phyloP scores from a whole-genome alignment of 2,329 filamentous ascomycete species.

The Trichoderma asperellum region DNA sequence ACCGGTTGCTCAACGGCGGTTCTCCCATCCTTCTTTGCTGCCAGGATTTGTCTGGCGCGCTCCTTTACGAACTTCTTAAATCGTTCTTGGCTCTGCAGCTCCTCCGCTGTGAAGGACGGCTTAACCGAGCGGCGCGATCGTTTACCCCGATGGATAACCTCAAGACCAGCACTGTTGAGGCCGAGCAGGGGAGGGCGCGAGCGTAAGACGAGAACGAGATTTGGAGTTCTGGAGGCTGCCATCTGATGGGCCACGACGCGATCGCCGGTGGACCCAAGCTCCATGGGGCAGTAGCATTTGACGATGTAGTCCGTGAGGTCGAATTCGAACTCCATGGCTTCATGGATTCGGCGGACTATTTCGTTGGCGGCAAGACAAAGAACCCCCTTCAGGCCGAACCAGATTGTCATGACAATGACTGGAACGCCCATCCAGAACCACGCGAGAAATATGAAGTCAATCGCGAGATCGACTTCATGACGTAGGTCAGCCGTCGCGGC shows the following conservation, averaged over 20 bases:
- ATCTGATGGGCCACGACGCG: background rate
- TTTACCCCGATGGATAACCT: background rate
- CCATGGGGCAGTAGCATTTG: constrained; percentile 28
- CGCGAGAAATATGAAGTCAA: constrained; percentile 20
- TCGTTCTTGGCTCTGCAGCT: background rate
- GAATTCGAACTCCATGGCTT: constrained; percentile 21
- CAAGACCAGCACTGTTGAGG: background rate
- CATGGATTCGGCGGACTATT: constrained; percentile 24
- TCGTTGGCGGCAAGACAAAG: constrained; percentile 13
- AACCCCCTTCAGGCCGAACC: constrained; percentile 10
- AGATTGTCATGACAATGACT: constrained; percentile 21
- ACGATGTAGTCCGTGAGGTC: constrained; percentile 22
- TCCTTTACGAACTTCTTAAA: constrained; percentile 4
- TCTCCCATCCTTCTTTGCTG: background rate
- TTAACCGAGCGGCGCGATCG: constrained; percentile 5
- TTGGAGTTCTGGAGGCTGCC: background rate
- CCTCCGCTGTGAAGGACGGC: background rate
- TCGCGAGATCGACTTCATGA: constrained; percentile 18
- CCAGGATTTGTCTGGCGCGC: constrained; percentile 2
- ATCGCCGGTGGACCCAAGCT: constrained; percentile 16
- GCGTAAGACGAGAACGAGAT: background rate
- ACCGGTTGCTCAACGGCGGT: constrained; percentile 16
- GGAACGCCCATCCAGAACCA: constrained; percentile 26
- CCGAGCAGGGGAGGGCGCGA: background rate
- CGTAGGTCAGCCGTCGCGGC: constrained; percentile 20